phyloP scores from a whole-genome alignment of 192 early-diverging fungal species.

The Linnemannia exigua region DNA sequence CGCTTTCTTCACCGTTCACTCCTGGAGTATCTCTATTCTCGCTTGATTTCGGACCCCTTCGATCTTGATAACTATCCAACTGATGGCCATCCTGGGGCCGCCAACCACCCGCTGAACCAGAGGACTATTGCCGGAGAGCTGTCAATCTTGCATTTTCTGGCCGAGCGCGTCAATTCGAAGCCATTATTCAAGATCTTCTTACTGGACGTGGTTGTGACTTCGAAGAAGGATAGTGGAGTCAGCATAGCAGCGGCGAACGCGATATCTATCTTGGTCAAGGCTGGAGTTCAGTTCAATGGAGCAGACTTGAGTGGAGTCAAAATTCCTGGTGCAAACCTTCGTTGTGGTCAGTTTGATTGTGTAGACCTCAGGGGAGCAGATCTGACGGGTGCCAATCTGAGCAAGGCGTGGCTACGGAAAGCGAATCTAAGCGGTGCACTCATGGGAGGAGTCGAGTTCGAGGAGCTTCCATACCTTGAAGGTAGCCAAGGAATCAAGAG shows the following conservation, averaged over 20 bases:
- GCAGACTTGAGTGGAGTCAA: not conserved
- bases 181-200: not conserved
- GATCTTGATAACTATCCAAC: not conserved
- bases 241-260: slow-evolving; percentile 1
- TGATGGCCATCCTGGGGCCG: not conserved
- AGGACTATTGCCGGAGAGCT: not conserved
- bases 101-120: not conserved
- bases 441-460: not conserved
- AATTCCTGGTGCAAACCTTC: slow-evolving; percentile 5
- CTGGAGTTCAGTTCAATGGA: not conserved
- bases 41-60: slow-evolving; percentile 3
- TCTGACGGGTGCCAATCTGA: not conserved
- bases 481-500: not conserved
- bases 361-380: not conserved
- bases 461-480: not conserved
- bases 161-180: not conserved
- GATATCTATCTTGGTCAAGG: slow-evolving; percentile 1
- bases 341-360: not conserved
- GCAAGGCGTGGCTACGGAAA: not conserved
- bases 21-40: not conserved
- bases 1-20: slow-evolving; percentile 1
- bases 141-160: slow-evolving; percentile 11
- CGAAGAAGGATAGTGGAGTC: not conserved
- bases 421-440: not conserved
- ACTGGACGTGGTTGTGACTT: not conserved